Percentiles rank a stretch among this genome's conserved stretches.
phyloP scores from a whole-genome alignment of 345 rosid genomes.

The Eucalyptus decipiens region DNA sequence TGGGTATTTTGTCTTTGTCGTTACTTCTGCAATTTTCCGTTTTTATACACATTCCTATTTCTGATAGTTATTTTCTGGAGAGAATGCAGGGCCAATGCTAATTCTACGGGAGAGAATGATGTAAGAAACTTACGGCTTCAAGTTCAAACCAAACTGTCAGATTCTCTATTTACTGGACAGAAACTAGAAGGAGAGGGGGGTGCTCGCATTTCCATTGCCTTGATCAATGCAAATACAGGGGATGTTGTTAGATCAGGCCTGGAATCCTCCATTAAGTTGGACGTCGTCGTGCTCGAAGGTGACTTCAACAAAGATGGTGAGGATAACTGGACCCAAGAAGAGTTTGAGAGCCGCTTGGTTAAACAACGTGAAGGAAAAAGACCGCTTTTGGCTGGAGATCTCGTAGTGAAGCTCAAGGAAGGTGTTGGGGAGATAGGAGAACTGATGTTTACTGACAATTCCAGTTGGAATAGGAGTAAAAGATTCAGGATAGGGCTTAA shows the following conservation, averaged over 20 bases:
- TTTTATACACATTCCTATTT: background rate
- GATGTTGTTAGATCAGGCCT: slow-evolving; percentile 11
- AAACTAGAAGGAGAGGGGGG: slow-evolving; percentile 24
- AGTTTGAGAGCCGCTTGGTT: no score
- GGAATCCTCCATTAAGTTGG: slow-evolving; percentile 16
- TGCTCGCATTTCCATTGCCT: background rate
- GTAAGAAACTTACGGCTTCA: slow-evolving; percentile 14
- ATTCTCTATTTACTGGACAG: slow-evolving; percentile 14
- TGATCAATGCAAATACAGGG: slow-evolving; percentile 13
- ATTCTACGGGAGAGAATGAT: slow-evolving; percentile 1
- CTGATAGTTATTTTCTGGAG: background rate
- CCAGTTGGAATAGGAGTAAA: no score
- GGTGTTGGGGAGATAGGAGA: no score
- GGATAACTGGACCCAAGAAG: no score
- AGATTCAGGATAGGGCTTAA: no score
- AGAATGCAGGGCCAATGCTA: background rate
- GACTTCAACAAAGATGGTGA: no score
- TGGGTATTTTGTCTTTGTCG: background rate
- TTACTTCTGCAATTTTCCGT: background rate
- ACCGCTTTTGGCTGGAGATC: no score
- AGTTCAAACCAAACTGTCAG: slow-evolving; percentile 7
- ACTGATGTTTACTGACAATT: no score
- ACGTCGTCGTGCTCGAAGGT: slow-evolving; percentile 5
- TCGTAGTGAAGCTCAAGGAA: no score
- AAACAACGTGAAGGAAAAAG: no score